Conservation (phyloP, 164 flowering plant genomes). For the Dillenia turbinata region DNA sequence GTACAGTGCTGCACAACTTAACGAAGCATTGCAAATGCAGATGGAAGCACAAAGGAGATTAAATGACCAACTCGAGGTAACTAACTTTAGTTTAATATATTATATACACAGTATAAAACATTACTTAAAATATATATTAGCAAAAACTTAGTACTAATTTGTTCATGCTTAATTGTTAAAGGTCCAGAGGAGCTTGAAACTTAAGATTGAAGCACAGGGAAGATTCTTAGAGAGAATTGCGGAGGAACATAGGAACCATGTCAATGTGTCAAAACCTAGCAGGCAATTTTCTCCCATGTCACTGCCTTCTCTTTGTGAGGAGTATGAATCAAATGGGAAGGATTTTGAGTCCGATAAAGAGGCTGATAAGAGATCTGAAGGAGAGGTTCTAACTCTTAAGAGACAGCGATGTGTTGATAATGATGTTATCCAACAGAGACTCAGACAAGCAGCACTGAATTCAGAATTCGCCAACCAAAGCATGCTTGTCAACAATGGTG, state of each 20-base stretch:
- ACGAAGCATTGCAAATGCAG: constrained; percentile 47
- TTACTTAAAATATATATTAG: neutral
- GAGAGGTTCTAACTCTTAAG: constrained; percentile 19
- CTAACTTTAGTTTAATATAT: neutral
- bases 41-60: constrained; percentile 35
- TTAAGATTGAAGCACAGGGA: constrained; percentile 57
- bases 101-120: neutral
- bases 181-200: constrained; percentile 49
- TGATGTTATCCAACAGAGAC: no score
- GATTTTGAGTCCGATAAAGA: constrained; percentile 34
- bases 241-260: constrained; percentile 21
- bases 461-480: no score
- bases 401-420: constrained; percentile 11
- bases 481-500: no score
- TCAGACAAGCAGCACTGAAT: no score
- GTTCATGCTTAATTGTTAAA: constrained; percentile 8
- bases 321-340: constrained; percentile 38
- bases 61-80: constrained; percentile 46
- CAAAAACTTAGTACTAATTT: neutral
- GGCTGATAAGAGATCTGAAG: constrained; percentile 10
- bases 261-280: constrained; percentile 9
- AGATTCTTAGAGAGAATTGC: constrained; percentile 45
- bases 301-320: constrained; percentile 49
- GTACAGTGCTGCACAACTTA: constrained; percentile 57
- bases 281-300: constrained; percentile 28